Evolutionary conservation across 257 asterid species (phyloP).

Genomic region (Fraxinus americana): DNA sequence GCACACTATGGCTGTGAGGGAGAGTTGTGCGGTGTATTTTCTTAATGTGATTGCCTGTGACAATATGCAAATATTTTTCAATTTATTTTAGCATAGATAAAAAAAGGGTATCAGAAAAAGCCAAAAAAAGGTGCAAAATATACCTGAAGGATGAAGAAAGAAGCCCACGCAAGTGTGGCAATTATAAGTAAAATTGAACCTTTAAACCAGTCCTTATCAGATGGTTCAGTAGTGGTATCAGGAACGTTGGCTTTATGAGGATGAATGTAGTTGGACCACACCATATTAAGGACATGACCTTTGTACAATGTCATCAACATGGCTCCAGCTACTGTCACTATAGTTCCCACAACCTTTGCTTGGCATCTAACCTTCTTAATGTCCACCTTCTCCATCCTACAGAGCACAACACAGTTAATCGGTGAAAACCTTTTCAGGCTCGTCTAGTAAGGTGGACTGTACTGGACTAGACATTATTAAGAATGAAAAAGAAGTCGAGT

Average conservation of each 20-base stretch:
- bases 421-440: background rate
- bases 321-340: constrained; percentile 73
- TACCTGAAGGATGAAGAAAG: constrained; percentile 87
- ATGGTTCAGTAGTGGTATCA: constrained; percentile 7
- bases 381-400: constrained; percentile 76
- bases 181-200: constrained; percentile 82
- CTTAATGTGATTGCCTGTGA: constrained; percentile 63
- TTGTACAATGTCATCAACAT: constrained; percentile 90
- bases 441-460: background rate
- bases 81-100: background rate
- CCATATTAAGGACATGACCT: constrained; percentile 59
- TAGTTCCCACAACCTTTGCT: constrained; percentile 79
- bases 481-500: background rate
- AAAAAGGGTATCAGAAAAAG: background rate
- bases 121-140: background rate
- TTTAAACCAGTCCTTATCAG: constrained; percentile 77
- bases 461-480: background rate
- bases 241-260: constrained; percentile 27
- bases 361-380: constrained; percentile 69
- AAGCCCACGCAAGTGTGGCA: constrained; percentile 92
- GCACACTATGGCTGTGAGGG: constrained; percentile 77
- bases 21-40: constrained; percentile 73
- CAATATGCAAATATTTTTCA: background rate
- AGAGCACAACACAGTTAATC: background rate
- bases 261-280: constrained; percentile 60